phyloP scores from a whole-genome alignment of 495 filamentous ascomycete genomes.

The Lentithecium fluviatile region DNA sequence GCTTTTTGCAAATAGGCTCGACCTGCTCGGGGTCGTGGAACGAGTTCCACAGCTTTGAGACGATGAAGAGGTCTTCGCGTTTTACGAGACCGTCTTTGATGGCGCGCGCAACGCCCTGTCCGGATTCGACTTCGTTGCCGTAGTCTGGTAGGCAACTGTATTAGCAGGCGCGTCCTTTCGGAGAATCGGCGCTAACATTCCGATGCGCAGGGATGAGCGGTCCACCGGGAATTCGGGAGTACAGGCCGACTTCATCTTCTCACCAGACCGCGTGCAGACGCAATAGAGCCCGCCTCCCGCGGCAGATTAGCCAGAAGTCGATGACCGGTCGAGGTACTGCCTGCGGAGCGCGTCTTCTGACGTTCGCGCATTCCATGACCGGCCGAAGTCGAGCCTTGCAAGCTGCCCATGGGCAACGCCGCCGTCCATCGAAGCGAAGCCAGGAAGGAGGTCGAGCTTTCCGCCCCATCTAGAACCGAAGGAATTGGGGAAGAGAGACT shows the following conservation, averaged over 20 bases:
- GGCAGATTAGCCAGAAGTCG: too few relatives aligned
- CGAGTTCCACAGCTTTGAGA: conserved; percentile 69
- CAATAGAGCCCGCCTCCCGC: too few relatives aligned
- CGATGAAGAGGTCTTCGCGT: conserved; percentile 65
- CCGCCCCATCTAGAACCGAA: too few relatives aligned
- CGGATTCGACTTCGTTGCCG: conserved; percentile 53
- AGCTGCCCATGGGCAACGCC: too few relatives aligned
- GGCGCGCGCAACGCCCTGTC: conserved; percentile 46
- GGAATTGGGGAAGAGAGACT: conserved; percentile 5
- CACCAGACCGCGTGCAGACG: not conserved
- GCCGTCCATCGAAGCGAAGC: too few relatives aligned
- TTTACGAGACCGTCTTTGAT: conserved; percentile 57
- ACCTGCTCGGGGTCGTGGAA: conserved; percentile 65
- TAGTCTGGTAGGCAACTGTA: conserved; percentile 46
- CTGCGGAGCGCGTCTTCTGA: not conserved
- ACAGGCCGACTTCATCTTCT: not conserved
- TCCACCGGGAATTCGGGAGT: not conserved
- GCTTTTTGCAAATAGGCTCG: conserved; percentile 56
- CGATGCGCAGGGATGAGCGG: not conserved
- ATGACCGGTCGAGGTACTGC: not conserved
- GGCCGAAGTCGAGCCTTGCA: too few relatives aligned
- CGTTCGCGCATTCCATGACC: too few relatives aligned
- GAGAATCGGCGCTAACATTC: not conserved
- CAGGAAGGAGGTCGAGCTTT: too few relatives aligned
- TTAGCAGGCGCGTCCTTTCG: not conserved